These are phyloP conservation scores for Brassica carinata DNA, from an alignment of 345 rosid species.

Conservation along the genomic window DNA sequence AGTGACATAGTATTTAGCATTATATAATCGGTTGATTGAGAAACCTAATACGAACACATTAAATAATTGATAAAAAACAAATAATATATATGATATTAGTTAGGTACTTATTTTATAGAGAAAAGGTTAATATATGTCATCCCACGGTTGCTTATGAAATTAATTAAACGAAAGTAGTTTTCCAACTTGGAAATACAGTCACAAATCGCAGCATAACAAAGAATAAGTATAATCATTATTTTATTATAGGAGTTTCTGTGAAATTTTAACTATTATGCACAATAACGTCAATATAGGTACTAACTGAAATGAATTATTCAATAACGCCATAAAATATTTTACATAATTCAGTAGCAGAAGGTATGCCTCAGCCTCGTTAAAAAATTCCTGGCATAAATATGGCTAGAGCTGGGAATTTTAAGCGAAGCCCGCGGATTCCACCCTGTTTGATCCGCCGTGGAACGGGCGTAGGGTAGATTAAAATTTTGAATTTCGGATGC, in stretches of 20 bases:
- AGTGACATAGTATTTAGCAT: conserved; percentile 26
- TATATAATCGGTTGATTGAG: conserved; percentile 18
- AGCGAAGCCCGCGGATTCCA: no score
- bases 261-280: not conserved
- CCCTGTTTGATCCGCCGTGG: no score
- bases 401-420: no score
- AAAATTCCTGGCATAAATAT: not conserved
- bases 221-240: not conserved
- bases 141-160: conserved; percentile 36
- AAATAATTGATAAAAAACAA: conserved; percentile 18
- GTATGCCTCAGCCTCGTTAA: not conserved
- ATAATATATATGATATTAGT: not conserved
- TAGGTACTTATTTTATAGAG: not conserved
- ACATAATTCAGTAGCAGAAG: not conserved
- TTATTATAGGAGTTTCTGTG: not conserved
- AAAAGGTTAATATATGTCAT: conserved; percentile 29
- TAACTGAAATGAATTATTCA: not conserved
- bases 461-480: no score
- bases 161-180: conserved; percentile 16
- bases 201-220: conserved; percentile 20
- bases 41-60: conserved; percentile 35
- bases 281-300: not conserved
- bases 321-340: not conserved
- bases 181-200: conserved; percentile 24
- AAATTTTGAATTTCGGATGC: no score